These are phyloP conservation scores for Plasmodium berghei DNA, from an alignment of 169 alveolate genomes.

Conservation along the genomic window DNA sequence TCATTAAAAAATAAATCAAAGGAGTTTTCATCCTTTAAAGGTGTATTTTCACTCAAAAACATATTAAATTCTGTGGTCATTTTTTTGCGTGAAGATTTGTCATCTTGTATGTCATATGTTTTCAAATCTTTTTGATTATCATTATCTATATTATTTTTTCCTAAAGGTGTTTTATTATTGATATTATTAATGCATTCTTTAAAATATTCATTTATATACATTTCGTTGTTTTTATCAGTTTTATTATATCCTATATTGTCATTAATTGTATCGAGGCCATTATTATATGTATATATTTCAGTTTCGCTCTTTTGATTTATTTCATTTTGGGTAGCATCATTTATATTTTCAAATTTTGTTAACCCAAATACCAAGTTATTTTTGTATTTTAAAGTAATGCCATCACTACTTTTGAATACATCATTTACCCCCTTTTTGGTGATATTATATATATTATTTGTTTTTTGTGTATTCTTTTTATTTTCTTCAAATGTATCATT, in stretches of 20 bases:
- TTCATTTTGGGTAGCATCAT: conserved; percentile 20
- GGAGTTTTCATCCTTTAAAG: conserved; percentile 54
- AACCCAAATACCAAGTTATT: conserved; percentile 45
- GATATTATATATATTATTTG: neutral
- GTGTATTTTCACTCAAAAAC: conserved; percentile 5
- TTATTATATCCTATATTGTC: neutral
- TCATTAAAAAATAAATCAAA: conserved; percentile 69
- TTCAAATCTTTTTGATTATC: neutral
- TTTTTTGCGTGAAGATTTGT: neutral
- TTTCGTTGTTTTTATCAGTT: conserved; percentile 5
- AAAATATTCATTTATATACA: conserved; percentile 29
- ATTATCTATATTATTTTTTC: conserved; percentile 15
- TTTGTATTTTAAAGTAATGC: neutral
- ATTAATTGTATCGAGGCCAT: no score
- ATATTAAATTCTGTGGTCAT: conserved; percentile 13
- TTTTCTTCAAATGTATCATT: conserved; percentile 1
- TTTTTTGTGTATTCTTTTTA: neutral
- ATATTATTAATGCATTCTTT: conserved; percentile 9
- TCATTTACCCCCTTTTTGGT: neutral
- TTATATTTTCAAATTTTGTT: conserved; percentile 42
- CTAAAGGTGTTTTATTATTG: conserved; percentile 1
- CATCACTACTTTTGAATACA: conserved; percentile 11
- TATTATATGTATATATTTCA: neutral
- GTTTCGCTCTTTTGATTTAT: conserved; percentile 5
- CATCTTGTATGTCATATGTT: neutral